Conservation (phyloP, 495 filamentous ascomycete genomes). For the Barbatosphaeria neglecta region DNA sequence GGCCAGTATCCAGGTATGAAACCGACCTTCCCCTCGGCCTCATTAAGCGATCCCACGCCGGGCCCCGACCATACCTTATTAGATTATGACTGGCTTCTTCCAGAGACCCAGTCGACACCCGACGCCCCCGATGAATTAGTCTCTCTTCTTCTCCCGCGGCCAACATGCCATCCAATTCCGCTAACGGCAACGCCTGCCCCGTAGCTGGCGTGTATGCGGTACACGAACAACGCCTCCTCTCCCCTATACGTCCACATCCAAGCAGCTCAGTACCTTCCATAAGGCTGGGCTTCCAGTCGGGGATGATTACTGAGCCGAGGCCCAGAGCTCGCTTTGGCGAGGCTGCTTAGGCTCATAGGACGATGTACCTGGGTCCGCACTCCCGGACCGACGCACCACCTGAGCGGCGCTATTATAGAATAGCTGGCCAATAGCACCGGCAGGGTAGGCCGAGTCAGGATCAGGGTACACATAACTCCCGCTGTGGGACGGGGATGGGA, state of each 20-base stretch:
- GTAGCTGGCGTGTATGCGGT: too few relatives aligned
- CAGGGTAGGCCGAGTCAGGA: conserved; percentile 44
- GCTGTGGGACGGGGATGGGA: conserved; percentile 51
- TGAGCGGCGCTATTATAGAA: conserved; percentile 57
- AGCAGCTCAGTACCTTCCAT: too few relatives aligned
- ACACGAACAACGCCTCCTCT: too few relatives aligned
- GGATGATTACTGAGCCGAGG: conserved; percentile 15
- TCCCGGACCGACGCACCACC: conserved; percentile 55
- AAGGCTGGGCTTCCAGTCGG: too few relatives aligned
- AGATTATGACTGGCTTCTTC: neutral
- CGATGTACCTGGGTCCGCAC: conserved; percentile 53
- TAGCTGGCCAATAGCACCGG: conserved; percentile 43
- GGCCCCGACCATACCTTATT: neutral
- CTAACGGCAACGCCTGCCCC: neutral
- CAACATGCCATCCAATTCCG: too few relatives aligned
- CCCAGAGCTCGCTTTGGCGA: conserved; percentile 28
- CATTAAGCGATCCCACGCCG: neutral
- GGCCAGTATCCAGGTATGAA: too few relatives aligned
- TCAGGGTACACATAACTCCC: conserved; percentile 61
- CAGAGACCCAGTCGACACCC: neutral
- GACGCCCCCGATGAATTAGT: neutral
- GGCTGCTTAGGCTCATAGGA: conserved; percentile 36
- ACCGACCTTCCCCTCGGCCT: neutral
- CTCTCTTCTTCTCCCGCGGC: too few relatives aligned
- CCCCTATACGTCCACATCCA: too few relatives aligned